Percentiles rank a stretch among this genome's conserved stretches.
phyloP scores from a whole-genome alignment of 345 rosid species.

The Leavenworthia alabamica region DNA sequence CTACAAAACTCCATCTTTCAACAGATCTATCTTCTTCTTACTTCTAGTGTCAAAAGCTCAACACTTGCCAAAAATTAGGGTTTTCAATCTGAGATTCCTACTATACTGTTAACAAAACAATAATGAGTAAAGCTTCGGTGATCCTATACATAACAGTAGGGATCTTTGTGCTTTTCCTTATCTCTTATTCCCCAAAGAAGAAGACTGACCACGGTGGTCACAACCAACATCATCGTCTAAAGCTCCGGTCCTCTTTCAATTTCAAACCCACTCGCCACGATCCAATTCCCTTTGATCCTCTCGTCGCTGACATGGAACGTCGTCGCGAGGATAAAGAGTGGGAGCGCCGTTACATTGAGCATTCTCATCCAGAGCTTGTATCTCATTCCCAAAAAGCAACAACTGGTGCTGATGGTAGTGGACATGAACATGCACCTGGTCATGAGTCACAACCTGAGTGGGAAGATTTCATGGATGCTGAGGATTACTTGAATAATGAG shows the following conservation, averaged over 20 bases:
- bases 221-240: constrained; percentile 45
- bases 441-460: constrained; percentile 86
- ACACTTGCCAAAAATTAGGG: constrained; percentile 17
- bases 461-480: constrained; percentile 90
- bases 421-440: constrained; percentile 39
- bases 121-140: constrained; percentile 42
- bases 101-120: background rate
- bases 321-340: constrained; percentile 75
- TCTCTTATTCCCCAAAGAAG: constrained; percentile 47
- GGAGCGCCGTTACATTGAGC: constrained; percentile 67
- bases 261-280: constrained; percentile 45
- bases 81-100: constrained; percentile 10
- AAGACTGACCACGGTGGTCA: constrained; percentile 25
- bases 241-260: constrained; percentile 48
- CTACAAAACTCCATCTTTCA: background rate
- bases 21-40: constrained; percentile 2
- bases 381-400: constrained; percentile 9
- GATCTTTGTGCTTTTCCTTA: constrained; percentile 43
- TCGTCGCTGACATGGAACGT: constrained; percentile 70
- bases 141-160: constrained; percentile 44
- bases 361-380: constrained; percentile 50
- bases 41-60: constrained; percentile 2
- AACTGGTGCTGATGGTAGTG: background rate
- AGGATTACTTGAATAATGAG: constrained; percentile 85
- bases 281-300: constrained; percentile 59